phyloP scores from a whole-genome alignment of 371 early-diverging fungal species.

The Zychaea mexicana region DNA sequence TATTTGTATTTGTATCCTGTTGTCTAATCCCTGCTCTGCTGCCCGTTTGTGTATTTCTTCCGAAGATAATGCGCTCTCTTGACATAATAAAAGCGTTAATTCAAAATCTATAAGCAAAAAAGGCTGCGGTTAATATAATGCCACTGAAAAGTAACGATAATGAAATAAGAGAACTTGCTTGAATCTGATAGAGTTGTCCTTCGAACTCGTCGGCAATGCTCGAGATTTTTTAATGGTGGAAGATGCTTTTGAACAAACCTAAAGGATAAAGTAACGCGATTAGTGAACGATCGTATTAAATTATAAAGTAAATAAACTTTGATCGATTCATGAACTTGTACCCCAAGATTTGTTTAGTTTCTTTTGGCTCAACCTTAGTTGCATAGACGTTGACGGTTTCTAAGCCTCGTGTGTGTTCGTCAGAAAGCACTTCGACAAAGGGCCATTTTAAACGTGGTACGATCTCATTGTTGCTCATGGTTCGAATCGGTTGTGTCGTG shows the following conservation, averaged over 20 bases:
- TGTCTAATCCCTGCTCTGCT: conserved; percentile 14
- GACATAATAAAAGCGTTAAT: conserved; percentile 39
- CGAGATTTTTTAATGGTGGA: conserved; percentile 35
- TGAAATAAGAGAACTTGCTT: conserved; percentile 1
- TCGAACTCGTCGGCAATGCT: conserved; percentile 51
- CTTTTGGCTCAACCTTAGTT: conserved; percentile 39
- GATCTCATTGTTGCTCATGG: conserved; percentile 5
- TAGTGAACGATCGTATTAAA: not conserved
- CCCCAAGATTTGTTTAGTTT: conserved; percentile 44
- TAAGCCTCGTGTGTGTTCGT: conserved; percentile 40
- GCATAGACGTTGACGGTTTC: conserved; percentile 43
- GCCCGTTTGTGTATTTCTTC: conserved; percentile 15
- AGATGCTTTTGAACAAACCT: conserved; percentile 49
- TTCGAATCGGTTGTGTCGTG: not conserved
- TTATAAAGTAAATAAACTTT: too few relatives aligned
- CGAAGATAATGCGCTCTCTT: conserved; percentile 11
- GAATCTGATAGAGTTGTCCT: conserved; percentile 16
- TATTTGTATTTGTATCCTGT: conserved; percentile 19
- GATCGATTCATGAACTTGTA: conserved; percentile 18
- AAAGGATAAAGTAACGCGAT: not conserved
- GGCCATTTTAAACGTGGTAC: conserved; percentile 43
- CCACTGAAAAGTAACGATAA: not conserved
- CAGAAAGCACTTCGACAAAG: conserved; percentile 39
- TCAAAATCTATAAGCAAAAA: conserved; percentile 13
- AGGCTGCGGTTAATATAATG: not conserved